Conservation (phyloP, 345 rosid genomes). For the Aurinia saxatilis region DNA sequence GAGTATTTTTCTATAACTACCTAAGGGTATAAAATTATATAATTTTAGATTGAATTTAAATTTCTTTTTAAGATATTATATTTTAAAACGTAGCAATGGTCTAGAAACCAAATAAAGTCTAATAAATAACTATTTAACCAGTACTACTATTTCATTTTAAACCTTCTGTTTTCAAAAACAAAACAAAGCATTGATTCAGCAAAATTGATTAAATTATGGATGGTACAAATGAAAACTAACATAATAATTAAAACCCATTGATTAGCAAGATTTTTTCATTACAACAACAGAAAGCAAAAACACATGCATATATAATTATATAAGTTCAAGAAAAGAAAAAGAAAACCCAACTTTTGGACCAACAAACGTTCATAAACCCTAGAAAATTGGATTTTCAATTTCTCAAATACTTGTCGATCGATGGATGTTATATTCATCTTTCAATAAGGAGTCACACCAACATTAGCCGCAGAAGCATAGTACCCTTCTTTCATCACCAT, state of each 20-base stretch:
- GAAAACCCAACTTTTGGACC: slow-evolving; percentile 13
- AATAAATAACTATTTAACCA: neutral
- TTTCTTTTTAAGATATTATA: neutral
- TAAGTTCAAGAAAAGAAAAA: slow-evolving; percentile 23
- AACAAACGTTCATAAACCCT: neutral
- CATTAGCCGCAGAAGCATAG: slow-evolving; percentile 57
- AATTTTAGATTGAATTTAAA: neutral
- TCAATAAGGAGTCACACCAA: slow-evolving; percentile 67
- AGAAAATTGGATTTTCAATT: neutral
- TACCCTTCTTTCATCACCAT: slow-evolving; percentile 71
- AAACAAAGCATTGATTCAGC: neutral
- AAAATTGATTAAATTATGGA: neutral
- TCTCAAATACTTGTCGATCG: slow-evolving; percentile 8
- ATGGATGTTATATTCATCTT: neutral
- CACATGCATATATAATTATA: slow-evolving; percentile 11
- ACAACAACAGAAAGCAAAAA: slow-evolving; percentile 12
- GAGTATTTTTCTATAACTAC: no score
- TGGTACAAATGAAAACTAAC: neutral
- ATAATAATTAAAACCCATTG: slow-evolving; percentile 4
- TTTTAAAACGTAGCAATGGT: neutral
- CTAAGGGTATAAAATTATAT: no score
- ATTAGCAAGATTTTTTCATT: slow-evolving; percentile 29
- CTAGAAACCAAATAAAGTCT: neutral
- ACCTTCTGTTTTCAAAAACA: neutral
- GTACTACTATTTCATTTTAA: no score